These are phyloP conservation scores for Blastomyces parvus DNA, from an alignment of 2,329 filamentous ascomycete species.

Conservation along the genomic window DNA sequence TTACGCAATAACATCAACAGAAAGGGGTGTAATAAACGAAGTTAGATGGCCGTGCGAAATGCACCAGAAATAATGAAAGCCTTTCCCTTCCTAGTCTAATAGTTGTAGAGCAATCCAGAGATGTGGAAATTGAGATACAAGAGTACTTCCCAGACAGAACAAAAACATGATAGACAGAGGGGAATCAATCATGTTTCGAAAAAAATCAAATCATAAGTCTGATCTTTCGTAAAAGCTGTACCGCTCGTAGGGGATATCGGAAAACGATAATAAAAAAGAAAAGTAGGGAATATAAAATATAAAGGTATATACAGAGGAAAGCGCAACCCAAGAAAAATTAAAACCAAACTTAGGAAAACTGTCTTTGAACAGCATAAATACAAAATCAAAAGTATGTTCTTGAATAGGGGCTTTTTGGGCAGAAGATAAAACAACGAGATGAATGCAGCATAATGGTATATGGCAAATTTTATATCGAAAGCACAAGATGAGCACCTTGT, in stretches of 20 bases:
- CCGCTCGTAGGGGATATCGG: constrained; percentile 6
- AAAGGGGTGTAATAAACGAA: constrained; percentile 15
- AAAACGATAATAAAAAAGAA: constrained; percentile 1
- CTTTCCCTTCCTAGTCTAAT: neutral
- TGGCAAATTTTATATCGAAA: constrained; percentile 41
- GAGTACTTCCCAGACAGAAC: neutral
- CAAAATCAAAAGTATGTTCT: constrained; percentile 15
- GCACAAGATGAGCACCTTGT: constrained; percentile 52
- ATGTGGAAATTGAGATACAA: neutral
- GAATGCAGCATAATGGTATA: neutral
- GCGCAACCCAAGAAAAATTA: neutral
- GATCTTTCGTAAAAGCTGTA: constrained; percentile 2
- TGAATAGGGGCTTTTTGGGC: neutral
- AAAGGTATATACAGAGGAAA: constrained; percentile 4
- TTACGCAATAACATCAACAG: constrained; percentile 13
- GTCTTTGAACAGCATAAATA: constrained; percentile 16
- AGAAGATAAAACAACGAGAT: neutral
- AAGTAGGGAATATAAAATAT: neutral
- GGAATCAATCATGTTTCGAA: constrained; percentile 2
- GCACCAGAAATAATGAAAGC: constrained; percentile 3
- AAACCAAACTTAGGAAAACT: neutral
- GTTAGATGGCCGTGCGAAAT: constrained; percentile 18
- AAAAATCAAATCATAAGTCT: neutral
- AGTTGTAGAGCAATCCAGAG: neutral
- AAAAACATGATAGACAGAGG: neutral